Evolutionary conservation across 164 flowering plant species (phyloP).

Genomic region (Macadamia integrifolia): DNA sequence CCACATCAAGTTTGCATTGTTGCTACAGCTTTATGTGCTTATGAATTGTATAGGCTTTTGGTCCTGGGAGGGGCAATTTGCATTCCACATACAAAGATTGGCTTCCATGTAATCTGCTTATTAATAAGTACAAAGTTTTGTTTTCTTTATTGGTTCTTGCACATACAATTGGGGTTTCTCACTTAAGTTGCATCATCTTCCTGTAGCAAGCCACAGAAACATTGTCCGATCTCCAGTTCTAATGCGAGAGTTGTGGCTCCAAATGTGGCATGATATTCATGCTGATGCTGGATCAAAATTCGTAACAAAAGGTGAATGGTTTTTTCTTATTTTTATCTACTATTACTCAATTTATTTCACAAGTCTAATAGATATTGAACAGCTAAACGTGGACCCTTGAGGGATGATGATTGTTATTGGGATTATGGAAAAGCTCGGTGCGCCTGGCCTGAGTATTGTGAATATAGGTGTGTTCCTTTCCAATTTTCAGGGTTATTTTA

Average conservation of each 20-base stretch:
- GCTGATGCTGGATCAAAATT: constrained; percentile 65
- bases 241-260: constrained; percentile 97
- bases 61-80: too few species aligned
- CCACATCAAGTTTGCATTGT: too few species aligned
- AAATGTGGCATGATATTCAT: constrained; percentile 97
- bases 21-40: too few species aligned
- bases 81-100: neutral
- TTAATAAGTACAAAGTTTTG: neutral
- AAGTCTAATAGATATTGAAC: constrained; percentile 11
- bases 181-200: constrained; percentile 14
- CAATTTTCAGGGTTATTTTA: constrained; percentile 8
- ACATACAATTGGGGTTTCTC: neutral
- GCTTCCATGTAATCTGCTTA: neutral
- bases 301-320: constrained; percentile 73
- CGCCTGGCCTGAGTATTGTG: constrained; percentile 90
- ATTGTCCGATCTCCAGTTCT: constrained; percentile 80
- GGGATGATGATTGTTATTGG: constrained; percentile 96
- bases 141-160: neutral
- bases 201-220: constrained; percentile 90
- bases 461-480: constrained; percentile 51
- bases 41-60: too few species aligned
- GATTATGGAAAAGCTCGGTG: constrained; percentile 99
- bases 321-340: neutral
- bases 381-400: constrained; percentile 94
- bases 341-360: constrained; percentile 2